These are phyloP conservation scores for Naegleria fowleri DNA, from an alignment of 208 protist genomes.

Conservation along the genomic window DNA sequence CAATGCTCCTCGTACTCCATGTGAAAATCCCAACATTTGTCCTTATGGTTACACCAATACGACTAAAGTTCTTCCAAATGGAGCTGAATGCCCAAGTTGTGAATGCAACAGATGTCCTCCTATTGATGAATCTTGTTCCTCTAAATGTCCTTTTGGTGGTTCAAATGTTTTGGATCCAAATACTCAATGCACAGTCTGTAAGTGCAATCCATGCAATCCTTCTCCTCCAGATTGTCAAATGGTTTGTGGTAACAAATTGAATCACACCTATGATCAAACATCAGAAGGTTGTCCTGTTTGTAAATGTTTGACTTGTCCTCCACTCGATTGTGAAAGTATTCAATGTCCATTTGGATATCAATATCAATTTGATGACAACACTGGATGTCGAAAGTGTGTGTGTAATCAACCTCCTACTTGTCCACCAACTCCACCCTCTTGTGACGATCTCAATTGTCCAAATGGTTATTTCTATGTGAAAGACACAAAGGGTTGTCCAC, in stretches of 20 bases:
- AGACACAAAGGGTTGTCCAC: background rate
- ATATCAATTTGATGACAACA: background rate
- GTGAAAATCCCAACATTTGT: background rate
- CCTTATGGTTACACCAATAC: background rate
- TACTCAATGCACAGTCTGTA: background rate
- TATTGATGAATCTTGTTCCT: background rate
- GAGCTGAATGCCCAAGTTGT: background rate
- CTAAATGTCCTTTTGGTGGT: background rate
- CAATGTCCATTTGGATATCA: constrained; percentile 5
- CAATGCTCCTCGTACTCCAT: background rate
- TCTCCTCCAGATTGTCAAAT: background rate
- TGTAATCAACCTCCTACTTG: background rate
- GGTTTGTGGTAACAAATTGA: background rate
- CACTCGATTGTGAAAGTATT: background rate
- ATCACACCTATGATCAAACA: background rate
- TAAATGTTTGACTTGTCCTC: background rate
- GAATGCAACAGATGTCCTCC: background rate
- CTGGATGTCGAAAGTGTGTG: background rate
- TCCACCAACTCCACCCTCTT: background rate
- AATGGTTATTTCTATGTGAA: background rate
- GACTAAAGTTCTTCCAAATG: background rate
- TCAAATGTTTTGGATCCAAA: background rate
- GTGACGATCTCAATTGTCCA: background rate
- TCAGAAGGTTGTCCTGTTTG: background rate
- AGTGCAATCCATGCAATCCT: background rate